Conservation (phyloP, 2,329 filamentous ascomycete genomes). For the Aureobasidium mangrovei region DNA sequence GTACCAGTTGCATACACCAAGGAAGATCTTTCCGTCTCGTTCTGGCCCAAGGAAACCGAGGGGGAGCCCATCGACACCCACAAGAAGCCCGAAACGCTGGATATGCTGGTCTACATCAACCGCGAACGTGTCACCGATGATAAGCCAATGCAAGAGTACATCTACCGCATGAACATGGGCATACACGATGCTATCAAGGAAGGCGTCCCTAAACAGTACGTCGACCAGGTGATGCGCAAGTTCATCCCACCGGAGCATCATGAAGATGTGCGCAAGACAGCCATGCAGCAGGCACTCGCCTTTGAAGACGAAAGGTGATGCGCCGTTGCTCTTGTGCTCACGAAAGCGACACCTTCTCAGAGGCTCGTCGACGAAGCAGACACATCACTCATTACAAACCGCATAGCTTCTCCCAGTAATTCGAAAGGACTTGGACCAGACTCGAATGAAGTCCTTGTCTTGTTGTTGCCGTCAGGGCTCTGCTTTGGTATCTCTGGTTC, state of each 20-base stretch:
- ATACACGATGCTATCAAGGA: constrained; percentile 49
- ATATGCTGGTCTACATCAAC: constrained; percentile 55
- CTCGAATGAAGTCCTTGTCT: too few species aligned
- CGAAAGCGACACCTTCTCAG: neutral
- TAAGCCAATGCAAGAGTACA: constrained; percentile 49
- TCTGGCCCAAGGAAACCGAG: constrained; percentile 29
- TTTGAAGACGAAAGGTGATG: constrained; percentile 21
- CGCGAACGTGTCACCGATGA: constrained; percentile 31
- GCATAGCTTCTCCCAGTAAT: too few species aligned
- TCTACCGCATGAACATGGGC: constrained; percentile 54
- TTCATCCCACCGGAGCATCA: constrained; percentile 36
- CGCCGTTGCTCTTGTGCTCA: neutral
- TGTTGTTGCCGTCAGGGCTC: too few species aligned
- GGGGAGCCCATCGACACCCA: constrained; percentile 19
- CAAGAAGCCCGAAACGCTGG: constrained; percentile 19
- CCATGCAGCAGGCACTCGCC: constrained; percentile 29
- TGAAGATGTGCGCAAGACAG: constrained; percentile 23
- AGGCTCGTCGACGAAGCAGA: too few species aligned
- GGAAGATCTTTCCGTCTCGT: constrained; percentile 36
- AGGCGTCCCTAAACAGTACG: constrained; percentile 49
- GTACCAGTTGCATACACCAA: constrained; percentile 55
- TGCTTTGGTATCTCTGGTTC: too few species aligned
- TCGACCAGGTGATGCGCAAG: constrained; percentile 44
- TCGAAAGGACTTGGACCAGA: too few species aligned
- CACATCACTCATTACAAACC: too few species aligned